Base-by-base conservation (phyloP, 306 rosid species). In the Fagus sylvatica region DNA sequence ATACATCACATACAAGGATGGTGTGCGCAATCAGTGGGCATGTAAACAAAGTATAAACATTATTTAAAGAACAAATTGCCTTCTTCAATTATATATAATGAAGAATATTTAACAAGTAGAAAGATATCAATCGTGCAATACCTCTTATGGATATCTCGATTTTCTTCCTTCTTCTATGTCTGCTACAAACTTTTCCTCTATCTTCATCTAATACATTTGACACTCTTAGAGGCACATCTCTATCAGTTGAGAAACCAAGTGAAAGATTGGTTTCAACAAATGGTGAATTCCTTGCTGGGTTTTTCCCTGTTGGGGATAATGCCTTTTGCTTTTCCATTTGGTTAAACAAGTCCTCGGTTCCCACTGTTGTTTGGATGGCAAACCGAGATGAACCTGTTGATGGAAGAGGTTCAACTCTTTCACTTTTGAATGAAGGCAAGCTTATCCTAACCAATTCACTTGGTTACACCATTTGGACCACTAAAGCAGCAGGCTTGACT, bases 301-400 rank as follows among this genome's bases (percentile, higher is more conserved):
- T 89, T 78, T 74, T 77, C 9, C 57, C 67, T 3, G 88, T 91
- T 0, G 96, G 91, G 0, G 82, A 82, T 2, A 91, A 91, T 30
- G 85, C 96, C 0, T 88, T 81, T 82, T 78, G 86, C 82, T 87
- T 90, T 60, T 80, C 91, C 39, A 33, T 90, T 2, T 83, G 83
- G 83, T 83, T 85, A 79, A 75, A 75, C 2, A 80, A 76, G 19
- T 79, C 84, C 53, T 19, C 81, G 32, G 39, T n/a, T 67, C 87
- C 67, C n/a, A 80, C 89, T 39, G 33, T 87, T 4, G 80, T 87
- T 40, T 91, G 93, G 96, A 87, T 74, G 83, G 93, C 93, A 0
- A 89, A 89, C 33, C 79, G 93, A 1, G 85, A 87, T 78, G 36
- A 59, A 4, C 93, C 91, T 0, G 89, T 89, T 1, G 87, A 89